Evolutionary conservation across 2,329 filamentous ascomycete species (phyloP), one percentile per base, ranked within the genome.

Genomic region (Colletotrichum liriopes): DNA sequence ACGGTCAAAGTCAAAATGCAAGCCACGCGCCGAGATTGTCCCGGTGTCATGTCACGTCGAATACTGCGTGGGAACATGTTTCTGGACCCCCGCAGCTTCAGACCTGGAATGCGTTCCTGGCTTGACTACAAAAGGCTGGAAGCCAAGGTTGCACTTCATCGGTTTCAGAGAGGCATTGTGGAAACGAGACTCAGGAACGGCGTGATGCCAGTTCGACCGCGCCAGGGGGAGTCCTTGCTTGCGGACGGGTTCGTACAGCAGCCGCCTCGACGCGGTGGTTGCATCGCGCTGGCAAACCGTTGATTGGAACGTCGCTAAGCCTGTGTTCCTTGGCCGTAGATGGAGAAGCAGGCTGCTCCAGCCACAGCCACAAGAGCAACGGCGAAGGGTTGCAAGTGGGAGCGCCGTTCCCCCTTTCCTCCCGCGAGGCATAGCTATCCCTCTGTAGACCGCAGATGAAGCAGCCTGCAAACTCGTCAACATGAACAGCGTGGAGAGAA

Each of bases 121-220:
- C 18, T 26, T 6, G 47, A 54, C 35, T 26, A 45, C 16, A 9
- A 37, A 29, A 20, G 23, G 58, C 58, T 41, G 58, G 45, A 41
- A 51, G 60, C 41, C 60, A 51, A 52, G 55, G 58, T 23, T 62
- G 47, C 41, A 32, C n/a, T 41, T 41, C 35, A 20, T 29, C 39
- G 62, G 54, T 61, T 70, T 70, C 67, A 70, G n/a, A 52, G 61
- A 60, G 29, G 26, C 35, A 8, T 20, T 55, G n/a, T 16, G 35
- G n/a, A 56, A 54, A 45, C 55, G 61, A 45, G 23, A 26, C 43
- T 56, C 45, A 61, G 64, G 41, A 37, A 67, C 68, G 47, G 55
- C 32, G 52, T 29, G 11, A 37, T 37, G 32, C 32, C 32, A 23
- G 32, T 37, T 55, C 8, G 32, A 37, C 52, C 11, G 32, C 47